Conservation (phyloP, 768 basidiomycete genomes). For the Mycena vulgaris region DNA sequence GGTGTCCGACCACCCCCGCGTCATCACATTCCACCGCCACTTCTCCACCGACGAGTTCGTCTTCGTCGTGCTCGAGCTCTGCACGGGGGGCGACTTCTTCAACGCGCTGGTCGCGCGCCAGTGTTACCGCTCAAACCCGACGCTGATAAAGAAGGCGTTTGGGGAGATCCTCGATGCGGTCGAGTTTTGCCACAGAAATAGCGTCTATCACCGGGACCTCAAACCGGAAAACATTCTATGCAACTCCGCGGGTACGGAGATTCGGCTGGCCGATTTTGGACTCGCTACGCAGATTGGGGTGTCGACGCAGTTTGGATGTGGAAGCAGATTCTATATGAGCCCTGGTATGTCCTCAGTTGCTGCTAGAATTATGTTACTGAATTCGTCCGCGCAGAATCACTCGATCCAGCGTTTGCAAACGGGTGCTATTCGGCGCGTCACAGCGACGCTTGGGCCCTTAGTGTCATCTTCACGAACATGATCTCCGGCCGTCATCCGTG, state of each 20-base stretch:
- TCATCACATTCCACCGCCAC: slow-evolving; percentile 64
- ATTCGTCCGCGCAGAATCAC: background rate
- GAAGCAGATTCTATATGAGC: slow-evolving; percentile 20
- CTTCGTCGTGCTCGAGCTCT: slow-evolving; percentile 61
- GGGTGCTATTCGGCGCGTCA: slow-evolving; percentile 7
- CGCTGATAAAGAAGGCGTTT: slow-evolving; percentile 65
- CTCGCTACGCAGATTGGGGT: slow-evolving; percentile 50
- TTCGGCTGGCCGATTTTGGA: slow-evolving; percentile 71
- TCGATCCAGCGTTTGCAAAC: background rate
- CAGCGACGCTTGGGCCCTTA: slow-evolving; percentile 7
- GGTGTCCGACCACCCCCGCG: slow-evolving; percentile 49
- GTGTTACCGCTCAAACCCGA: slow-evolving; percentile 59
- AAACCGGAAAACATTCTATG: slow-evolving; percentile 79
- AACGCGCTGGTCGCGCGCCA: slow-evolving; percentile 58
- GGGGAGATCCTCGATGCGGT: slow-evolving; percentile 71
- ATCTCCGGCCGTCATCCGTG: slow-evolving; percentile 10
- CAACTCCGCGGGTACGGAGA: slow-evolving; percentile 57
- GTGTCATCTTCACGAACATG: slow-evolving; percentile 14
- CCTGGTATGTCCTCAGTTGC: slow-evolving; percentile 15
- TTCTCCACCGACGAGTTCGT: slow-evolving; percentile 65
- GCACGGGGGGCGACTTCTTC: slow-evolving; percentile 62
- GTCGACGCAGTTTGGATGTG: slow-evolving; percentile 25
- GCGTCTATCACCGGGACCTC: slow-evolving; percentile 70
- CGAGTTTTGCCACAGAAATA: slow-evolving; percentile 65
- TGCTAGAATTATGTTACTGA: background rate